Percentiles rank a stretch among this genome's conserved stretches.
Conservation (phyloP, 768 basidiomycete species). For the Tylopilus felleus region DNA sequence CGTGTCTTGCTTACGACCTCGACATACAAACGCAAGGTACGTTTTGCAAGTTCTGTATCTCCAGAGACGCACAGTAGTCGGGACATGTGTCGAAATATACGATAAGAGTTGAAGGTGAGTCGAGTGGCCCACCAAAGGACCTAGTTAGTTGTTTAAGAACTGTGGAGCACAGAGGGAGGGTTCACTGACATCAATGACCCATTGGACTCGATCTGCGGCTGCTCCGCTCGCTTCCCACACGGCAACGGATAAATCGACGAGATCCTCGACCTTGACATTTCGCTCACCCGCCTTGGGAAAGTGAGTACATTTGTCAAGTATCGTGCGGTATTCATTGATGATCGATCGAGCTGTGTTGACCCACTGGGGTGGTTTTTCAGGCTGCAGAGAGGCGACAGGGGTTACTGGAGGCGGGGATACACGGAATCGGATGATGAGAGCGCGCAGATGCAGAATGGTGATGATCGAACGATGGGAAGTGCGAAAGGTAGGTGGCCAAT, state of each 20-base stretch:
- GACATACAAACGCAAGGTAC: slow-evolving; percentile 76
- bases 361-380: slow-evolving; percentile 50
- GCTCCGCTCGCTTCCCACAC: slow-evolving; percentile 78
- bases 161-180: background rate
- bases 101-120: slow-evolving; percentile 89
- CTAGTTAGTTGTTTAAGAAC: slow-evolving; percentile 35
- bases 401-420: slow-evolving; percentile 12
- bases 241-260: slow-evolving; percentile 75
- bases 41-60: slow-evolving; percentile 60
- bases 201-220: slow-evolving; percentile 58
- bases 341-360: slow-evolving; percentile 59
- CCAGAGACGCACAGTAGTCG: slow-evolving; percentile 63
- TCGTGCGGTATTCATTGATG: slow-evolving; percentile 66
- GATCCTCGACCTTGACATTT: slow-evolving; percentile 77
- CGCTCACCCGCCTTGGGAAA: slow-evolving; percentile 83
- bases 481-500: slow-evolving; percentile 81
- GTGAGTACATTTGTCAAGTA: slow-evolving; percentile 62
- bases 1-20: slow-evolving; percentile 83
- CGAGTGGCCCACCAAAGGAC: slow-evolving; percentile 93
- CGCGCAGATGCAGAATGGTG: slow-evolving; percentile 67
- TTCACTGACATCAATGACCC: slow-evolving; percentile 74
- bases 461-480: slow-evolving; percentile 71
- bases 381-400: slow-evolving; percentile 17
- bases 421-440: slow-evolving; percentile 55
- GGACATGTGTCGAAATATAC: slow-evolving; percentile 81